Conservation (phyloP, 192 early-diverging fungal species). For the Coemansia sp. region DNA sequence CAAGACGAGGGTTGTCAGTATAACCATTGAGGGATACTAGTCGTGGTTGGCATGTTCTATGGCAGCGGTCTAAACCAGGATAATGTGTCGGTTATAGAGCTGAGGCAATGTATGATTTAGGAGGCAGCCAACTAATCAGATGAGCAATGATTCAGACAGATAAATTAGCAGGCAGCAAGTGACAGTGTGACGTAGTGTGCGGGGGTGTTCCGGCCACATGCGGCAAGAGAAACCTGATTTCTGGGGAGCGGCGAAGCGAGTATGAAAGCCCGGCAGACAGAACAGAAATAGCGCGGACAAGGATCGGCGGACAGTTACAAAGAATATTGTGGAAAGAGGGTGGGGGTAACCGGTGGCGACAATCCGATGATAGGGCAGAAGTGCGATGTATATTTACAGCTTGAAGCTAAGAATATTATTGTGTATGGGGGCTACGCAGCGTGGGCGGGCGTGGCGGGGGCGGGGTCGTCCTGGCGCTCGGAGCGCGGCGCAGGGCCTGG, state of each 20-base stretch:
- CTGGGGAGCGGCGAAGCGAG: background rate
- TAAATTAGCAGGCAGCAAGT: background rate
- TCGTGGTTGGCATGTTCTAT: too few species aligned
- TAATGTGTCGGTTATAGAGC: too few species aligned
- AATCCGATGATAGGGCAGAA: background rate
- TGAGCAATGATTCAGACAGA: background rate
- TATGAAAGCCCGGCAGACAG: background rate
- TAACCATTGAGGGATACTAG: too few species aligned
- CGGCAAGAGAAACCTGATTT: background rate
- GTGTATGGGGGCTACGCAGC: background rate
- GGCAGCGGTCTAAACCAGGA: too few species aligned
- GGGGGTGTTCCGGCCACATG: background rate
- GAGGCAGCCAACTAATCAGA: background rate
- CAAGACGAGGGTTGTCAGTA: too few species aligned
- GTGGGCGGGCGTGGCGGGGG: conserved; percentile 14
- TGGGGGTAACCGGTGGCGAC: background rate
- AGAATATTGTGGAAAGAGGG: background rate
- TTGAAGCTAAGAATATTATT: conserved; percentile 14
- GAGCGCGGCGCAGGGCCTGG: conserved; percentile 3
- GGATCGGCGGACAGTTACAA: conserved; percentile 4
- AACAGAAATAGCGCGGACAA: background rate
- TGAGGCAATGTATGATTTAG: too few species aligned
- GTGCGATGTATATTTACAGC: conserved; percentile 9
- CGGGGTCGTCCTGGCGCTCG: background rate
- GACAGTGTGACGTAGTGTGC: background rate